Evolutionary conservation across 1,284 basidiomycete genomes (phyloP).

Genomic region (Sporisorium scitamineum): DNA sequence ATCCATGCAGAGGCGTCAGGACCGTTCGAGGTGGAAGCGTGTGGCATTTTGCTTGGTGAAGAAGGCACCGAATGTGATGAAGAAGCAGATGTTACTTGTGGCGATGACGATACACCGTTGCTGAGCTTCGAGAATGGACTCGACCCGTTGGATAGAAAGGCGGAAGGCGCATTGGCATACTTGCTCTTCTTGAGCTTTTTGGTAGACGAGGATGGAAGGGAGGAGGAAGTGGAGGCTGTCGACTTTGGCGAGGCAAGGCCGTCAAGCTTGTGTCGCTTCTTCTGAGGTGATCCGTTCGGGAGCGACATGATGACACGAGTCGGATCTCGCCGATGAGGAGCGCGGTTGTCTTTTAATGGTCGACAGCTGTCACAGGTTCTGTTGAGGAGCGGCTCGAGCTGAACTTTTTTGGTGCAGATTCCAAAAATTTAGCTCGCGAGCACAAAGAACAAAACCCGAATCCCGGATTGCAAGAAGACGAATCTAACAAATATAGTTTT

Average conservation of each 20-base stretch:
- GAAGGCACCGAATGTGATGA: conserved; percentile 9
- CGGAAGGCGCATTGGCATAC: conserved; percentile 41
- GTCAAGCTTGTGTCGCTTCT: conserved; percentile 21
- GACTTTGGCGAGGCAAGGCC: conserved; percentile 16
- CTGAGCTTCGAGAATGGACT: conserved; percentile 6
- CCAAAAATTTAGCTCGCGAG: conserved; percentile 21
- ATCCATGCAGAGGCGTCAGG: conserved; percentile 25
- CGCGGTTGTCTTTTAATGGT: neutral
- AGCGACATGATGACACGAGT: conserved; percentile 11
- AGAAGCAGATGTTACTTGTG: neutral
- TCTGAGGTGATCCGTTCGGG: conserved; percentile 3
- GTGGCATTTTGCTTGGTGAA: conserved; percentile 9
- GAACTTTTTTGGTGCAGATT: neutral
- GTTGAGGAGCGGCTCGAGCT: conserved; percentile 5
- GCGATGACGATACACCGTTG: neutral
- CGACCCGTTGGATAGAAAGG: conserved; percentile 6
- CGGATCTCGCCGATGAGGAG: neutral
- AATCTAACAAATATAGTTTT: neutral
- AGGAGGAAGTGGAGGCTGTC: conserved; percentile 23
- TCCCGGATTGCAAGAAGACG: neutral
- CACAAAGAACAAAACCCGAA: neutral
- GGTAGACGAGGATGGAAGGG: conserved; percentile 17
- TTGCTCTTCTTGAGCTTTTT: conserved; percentile 51
- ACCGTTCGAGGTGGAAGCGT: conserved; percentile 10
- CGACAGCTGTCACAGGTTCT: neutral